Evolutionary conservation across 225 moss, liverwort and hornwort species (phyloP), one percentile per base, ranked within the genome.

Genomic region (Sphagnum tenellum): DNA sequence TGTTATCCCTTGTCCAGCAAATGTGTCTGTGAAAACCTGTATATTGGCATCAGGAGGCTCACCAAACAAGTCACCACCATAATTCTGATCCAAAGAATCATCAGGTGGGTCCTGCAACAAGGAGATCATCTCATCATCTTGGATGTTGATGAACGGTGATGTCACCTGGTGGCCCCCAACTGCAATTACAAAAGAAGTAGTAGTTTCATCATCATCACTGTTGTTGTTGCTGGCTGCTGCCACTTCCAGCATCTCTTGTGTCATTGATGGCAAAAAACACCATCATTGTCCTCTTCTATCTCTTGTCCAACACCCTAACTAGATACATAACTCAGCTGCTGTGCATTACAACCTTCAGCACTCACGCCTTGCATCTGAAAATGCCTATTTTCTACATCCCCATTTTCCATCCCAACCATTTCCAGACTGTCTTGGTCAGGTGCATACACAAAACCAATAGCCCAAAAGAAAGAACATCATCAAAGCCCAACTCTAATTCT

Each of bases 21-120:
- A 76, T 0, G 81, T 78, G 4, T 94, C 94, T 47, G 70, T 78
- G 46, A 76, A 13, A 5, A 86, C 59, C 60, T 87, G 86, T 8
- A 67, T 70, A 50, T 72, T 74, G 3, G 89, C 74, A 64, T 74
- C 75, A 0, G 78, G 79, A 44, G 82, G 81, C 69, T 89, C 83
- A 45, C 84, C 89, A 57, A 88, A 92, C 49, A 95, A 95, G 0
- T 88, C 89, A 29, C 86, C 81, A 69, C 78, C 83, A 59, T 88
- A 89, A 48, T 46, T 71, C 67, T 47, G 76, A 66, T 96, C 95
- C 63, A 92, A 72, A 12, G 72, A 59, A 12, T 79, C 82, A 72
- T 96, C 92, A 64, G 92, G 61, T 12, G 89, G 88, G 52, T 92
- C 91, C 76, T 89, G 88, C 10, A 92, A 59, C 87, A 83, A 93